Evolutionary conservation across 2,329 filamentous ascomycete genomes (phyloP).

Genomic region (Verticillium isaacii): DNA sequence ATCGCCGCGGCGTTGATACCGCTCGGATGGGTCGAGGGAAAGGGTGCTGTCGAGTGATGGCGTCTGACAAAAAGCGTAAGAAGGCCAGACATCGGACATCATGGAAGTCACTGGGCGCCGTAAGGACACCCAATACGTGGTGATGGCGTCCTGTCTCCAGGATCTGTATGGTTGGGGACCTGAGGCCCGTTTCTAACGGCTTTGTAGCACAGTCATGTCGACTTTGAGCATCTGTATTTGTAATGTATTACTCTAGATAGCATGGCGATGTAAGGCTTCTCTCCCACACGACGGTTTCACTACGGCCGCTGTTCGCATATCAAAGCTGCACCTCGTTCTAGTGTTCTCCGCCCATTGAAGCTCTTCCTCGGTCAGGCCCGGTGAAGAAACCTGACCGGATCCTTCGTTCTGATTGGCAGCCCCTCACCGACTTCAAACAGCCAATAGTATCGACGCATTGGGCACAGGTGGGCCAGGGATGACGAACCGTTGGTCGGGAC

Average conservation of each 20-base stretch:
- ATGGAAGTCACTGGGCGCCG: background rate
- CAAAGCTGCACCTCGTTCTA: too few species aligned
- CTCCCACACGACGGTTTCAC: background rate
- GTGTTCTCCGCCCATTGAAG: background rate
- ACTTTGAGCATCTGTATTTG: too few species aligned
- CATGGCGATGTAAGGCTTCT: too few species aligned
- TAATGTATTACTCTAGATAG: too few species aligned
- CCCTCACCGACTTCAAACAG: background rate
- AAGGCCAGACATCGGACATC: too few species aligned
- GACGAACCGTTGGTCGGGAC: constrained; percentile 13
- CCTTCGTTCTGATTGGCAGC: background rate
- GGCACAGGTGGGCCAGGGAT: constrained; percentile 11
- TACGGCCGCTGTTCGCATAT: background rate
- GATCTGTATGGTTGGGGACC: too few species aligned
- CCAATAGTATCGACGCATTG: background rate
- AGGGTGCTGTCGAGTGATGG: constrained; percentile 27
- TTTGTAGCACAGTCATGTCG: too few species aligned
- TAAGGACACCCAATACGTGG: too few species aligned
- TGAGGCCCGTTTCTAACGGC: too few species aligned
- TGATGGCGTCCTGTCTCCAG: too few species aligned
- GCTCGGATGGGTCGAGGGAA: constrained; percentile 70
- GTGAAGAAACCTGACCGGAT: background rate
- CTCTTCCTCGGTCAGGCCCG: background rate
- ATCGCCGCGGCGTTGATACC: constrained; percentile 87
- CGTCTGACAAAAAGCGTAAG: background rate